Conservation (phyloP, 352 stramenopile genomes). For the Globisporangium nodosum region DNA sequence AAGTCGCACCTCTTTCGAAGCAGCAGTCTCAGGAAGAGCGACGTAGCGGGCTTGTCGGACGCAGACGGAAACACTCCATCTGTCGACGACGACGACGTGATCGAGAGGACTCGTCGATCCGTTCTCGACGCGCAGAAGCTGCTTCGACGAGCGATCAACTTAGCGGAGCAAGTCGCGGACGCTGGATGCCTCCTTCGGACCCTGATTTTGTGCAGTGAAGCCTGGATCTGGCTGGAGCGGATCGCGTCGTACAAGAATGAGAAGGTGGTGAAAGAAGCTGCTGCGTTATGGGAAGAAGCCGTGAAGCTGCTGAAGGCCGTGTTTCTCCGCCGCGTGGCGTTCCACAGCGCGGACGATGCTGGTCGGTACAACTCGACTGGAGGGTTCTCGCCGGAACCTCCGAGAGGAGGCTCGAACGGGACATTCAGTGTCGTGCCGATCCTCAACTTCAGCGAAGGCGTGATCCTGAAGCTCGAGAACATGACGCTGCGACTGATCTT, state of each 20-base stretch:
- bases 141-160: constrained; percentile 48
- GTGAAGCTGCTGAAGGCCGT: constrained; percentile 70
- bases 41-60: not conserved
- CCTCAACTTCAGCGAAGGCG: constrained; percentile 76
- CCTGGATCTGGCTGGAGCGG: constrained; percentile 75
- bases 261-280: constrained; percentile 66
- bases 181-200: constrained; percentile 49
- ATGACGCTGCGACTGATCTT: constrained; percentile 71
- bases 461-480: constrained; percentile 59
- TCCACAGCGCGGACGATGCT: constrained; percentile 29
- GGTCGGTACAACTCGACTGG: not conserved
- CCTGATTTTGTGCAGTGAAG: constrained; percentile 56
- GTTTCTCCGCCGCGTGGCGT: constrained; percentile 71
- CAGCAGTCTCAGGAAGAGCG: constrained; percentile 7
- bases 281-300: constrained; percentile 76
- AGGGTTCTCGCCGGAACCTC: not conserved
- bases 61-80: not conserved
- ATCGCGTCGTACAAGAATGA: constrained; percentile 76
- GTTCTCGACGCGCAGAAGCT: constrained; percentile 62
- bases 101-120: constrained; percentile 56
- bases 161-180: constrained; percentile 67
- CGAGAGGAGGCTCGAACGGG: constrained; percentile 15
- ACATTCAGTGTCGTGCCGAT: constrained; percentile 74
- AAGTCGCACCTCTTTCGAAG: constrained; percentile 14
- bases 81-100: constrained; percentile 30